Base-by-base conservation (phyloP, 1,139 yeast species). In the Diutina sp. region DNA sequence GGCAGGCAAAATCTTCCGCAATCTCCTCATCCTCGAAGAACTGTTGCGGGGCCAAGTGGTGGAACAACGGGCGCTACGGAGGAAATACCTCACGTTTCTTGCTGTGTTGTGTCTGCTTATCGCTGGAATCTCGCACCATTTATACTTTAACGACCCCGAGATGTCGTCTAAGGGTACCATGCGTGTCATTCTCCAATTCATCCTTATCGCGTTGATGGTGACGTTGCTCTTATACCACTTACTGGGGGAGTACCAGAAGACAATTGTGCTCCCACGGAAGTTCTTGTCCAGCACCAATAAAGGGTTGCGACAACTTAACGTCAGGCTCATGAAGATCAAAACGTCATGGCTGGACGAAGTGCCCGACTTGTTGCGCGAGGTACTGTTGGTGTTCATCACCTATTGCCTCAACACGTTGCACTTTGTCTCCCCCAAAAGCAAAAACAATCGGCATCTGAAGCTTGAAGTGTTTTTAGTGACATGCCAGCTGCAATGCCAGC, bases 211-310 rank as follows among this genome's bases (percentile, higher is more conserved):
- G 51, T 80, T 87, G 29, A 62, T 79, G 16, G 83, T 90, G 46
- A 87, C 97, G 0, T 71, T 90, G 57, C 77, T 84, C 53, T 73
- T 93, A 52, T 93, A 90, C 69, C 90, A 87, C 64, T 71, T 93
- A 46, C 87, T 96, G 32, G 99, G 98, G 2, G 95, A 90, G 69
- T 91, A 91, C 67, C 83, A 81, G 59, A 82, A 93, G 60, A 89
- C 97, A 0, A 87, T 93, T 59, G 87, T 88, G 9, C 74, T 85
- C 54, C 96, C 97, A 2, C 78, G 96, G 58, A 79, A 81, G 64
- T 91, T 90, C 67, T 72, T 91, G 57, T 75, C 84, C 1, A 82
- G 87, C 30, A 84, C 97, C 3, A 93, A 93, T 68, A 90, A 89
- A 65, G 97, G 97, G 0, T 73, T 91, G 50, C 73, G 97, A 57